Evolutionary conservation across 164 flowering plant species (phyloP).

Genomic region (Piper betle): DNA sequence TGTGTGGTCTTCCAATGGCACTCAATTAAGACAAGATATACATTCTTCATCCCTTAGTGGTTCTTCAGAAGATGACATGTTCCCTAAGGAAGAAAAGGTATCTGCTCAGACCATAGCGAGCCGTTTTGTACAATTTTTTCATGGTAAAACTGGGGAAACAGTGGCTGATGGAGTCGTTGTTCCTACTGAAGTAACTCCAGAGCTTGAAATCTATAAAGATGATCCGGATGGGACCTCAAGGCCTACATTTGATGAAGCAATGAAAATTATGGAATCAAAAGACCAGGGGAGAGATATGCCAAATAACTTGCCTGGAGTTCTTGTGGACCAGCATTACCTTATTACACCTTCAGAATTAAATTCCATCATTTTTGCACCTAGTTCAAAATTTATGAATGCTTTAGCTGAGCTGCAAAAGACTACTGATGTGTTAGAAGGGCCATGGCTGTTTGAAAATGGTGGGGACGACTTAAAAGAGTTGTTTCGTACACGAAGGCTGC

Average conservation of each 20-base stretch:
- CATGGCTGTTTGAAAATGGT: conserved; percentile 63
- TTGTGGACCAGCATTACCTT: conserved; percentile 56
- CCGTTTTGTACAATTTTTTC: conserved; percentile 56
- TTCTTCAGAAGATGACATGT: conserved; percentile 22
- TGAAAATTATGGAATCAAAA: conserved; percentile 38
- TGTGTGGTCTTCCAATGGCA: conserved; percentile 14
- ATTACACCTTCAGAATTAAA: conserved; percentile 61
- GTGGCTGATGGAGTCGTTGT: conserved; percentile 12
- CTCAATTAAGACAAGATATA: conserved; percentile 20
- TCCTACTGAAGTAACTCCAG: conserved; percentile 23
- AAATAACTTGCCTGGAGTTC: conserved; percentile 56
- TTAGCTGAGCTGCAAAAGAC: conserved; percentile 58
- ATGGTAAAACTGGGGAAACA: conserved; percentile 27
- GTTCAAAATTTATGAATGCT: conserved; percentile 38
- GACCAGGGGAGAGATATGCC: conserved; percentile 58
- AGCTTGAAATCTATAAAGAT: conserved; percentile 17
- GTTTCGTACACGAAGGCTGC: conserved; percentile 59
- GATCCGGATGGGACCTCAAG: conserved; percentile 36
- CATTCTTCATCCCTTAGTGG: conserved; percentile 21
- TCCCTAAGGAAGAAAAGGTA: conserved; percentile 45
- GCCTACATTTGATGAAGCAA: conserved; percentile 45
- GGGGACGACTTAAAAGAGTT: conserved; percentile 49
- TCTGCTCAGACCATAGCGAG: conserved; percentile 29
- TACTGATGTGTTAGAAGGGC: conserved; percentile 54
- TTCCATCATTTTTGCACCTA: conserved; percentile 54